Percentiles rank a stretch among this genome's conserved stretches.
phyloP scores from a whole-genome alignment of 768 basidiomycete genomes.

The Leccinum sublutescens region DNA sequence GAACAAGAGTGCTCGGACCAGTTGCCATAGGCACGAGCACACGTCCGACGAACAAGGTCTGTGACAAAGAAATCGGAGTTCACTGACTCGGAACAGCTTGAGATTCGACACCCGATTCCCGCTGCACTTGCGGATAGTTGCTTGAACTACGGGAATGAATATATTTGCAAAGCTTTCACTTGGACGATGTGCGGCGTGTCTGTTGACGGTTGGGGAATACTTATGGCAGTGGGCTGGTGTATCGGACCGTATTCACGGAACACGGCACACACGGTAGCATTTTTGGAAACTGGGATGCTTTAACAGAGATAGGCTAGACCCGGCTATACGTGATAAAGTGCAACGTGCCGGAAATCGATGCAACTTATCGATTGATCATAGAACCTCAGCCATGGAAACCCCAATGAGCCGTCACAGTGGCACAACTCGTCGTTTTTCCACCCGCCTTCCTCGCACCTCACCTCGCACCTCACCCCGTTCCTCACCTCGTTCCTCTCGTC shows the following conservation, averaged over 20 bases:
- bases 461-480: background rate
- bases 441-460: background rate
- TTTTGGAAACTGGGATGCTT: constrained; percentile 1
- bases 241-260: background rate
- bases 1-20: background rate
- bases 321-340: background rate
- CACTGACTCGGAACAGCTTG: background rate
- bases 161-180: background rate
- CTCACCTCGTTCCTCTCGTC: background rate
- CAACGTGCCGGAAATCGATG: constrained; percentile 1
- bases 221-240: background rate
- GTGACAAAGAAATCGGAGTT: background rate
- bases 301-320: background rate
- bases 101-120: too few relatives aligned
- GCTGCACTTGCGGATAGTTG: background rate
- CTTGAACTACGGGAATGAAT: background rate
- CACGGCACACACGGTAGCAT: background rate
- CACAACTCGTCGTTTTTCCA: constrained; percentile 6
- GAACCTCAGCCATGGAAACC: background rate
- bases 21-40: too few relatives aligned
- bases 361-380: background rate
- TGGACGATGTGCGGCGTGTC: background rate
- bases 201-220: background rate
- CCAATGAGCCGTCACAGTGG: background rate
- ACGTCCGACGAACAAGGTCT: background rate